Conservation (phyloP, 2,329 filamentous ascomycete species). For the Aspergillus persii region DNA sequence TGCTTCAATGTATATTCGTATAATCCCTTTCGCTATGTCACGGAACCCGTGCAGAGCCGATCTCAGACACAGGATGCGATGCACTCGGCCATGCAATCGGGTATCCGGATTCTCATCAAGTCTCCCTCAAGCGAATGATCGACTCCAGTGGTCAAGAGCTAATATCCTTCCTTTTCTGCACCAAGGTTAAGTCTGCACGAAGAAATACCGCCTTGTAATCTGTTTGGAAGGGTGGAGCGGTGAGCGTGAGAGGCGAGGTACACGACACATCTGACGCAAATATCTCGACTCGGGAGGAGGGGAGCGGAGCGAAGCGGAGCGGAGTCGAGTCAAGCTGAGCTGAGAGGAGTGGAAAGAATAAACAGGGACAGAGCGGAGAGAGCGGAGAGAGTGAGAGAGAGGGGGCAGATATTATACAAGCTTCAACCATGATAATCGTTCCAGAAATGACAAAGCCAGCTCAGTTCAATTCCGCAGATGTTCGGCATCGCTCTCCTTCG, state of each 20-base stretch:
- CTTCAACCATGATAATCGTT: background rate
- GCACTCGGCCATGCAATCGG: background rate
- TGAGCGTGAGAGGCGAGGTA: background rate
- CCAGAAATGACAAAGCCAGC: background rate
- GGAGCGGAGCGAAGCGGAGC: too few species aligned
- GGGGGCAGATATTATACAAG: too few species aligned
- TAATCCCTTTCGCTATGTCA: background rate
- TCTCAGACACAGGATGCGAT: background rate
- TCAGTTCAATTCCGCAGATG: conserved; percentile 49
- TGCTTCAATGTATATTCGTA: background rate
- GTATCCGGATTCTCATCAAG: background rate
- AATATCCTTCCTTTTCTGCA: too few species aligned
- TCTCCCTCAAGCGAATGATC: too few species aligned
- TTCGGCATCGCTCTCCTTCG: conserved; percentile 75
- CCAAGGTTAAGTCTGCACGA: too few species aligned
- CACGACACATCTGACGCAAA: background rate
- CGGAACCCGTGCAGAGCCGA: background rate
- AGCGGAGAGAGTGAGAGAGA: too few species aligned
- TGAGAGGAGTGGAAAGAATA: too few species aligned
- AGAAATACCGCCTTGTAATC: background rate
- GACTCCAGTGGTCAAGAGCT: too few species aligned
- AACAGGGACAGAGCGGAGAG: background rate
- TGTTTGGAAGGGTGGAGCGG: background rate
- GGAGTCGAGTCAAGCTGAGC: too few species aligned
- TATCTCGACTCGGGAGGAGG: background rate